A percentile compares a stretch with the other conserved stretches of the same genome.
Conservation (phyloP, 192 early-diverging fungal genomes). For the Backusella liffmaniae region DNA sequence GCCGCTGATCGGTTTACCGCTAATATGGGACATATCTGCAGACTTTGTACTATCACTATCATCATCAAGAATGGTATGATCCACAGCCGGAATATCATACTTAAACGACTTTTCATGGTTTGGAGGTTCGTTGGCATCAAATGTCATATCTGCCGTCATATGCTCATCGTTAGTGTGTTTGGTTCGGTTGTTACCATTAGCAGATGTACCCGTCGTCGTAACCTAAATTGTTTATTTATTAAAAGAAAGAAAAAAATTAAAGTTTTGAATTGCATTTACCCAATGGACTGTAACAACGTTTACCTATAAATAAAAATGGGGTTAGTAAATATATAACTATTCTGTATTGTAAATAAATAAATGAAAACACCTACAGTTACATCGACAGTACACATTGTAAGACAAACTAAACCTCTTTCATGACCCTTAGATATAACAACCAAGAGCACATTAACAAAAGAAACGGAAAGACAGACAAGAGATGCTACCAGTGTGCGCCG, state of each 20-base stretch:
- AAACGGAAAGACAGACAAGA: conserved; percentile 39
- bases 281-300: conserved; percentile 40
- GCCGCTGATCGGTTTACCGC: not conserved
- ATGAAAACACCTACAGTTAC: conserved; percentile 41
- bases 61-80: not conserved
- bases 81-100: not conserved
- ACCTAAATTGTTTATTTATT: conserved; percentile 5
- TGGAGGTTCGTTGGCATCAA: conserved; percentile 15
- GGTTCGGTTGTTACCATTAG: not conserved
- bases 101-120: not conserved
- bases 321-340: not conserved
- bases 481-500: conserved; percentile 46
- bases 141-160: conserved; percentile 21
- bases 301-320: conserved; percentile 6
- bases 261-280: conserved; percentile 6
- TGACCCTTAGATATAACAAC: conserved; percentile 42
- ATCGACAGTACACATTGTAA: conserved; percentile 52
- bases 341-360: not conserved
- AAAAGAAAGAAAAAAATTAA: not conserved
- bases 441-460: conserved; percentile 40
- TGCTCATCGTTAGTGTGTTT: conserved; percentile 14
- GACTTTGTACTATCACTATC: not conserved
- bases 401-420: conserved; percentile 47
- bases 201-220: conserved; percentile 7
- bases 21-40: not conserved